Conservation (phyloP, 768 basidiomycete species). For the Termitomyces sp. region DNA sequence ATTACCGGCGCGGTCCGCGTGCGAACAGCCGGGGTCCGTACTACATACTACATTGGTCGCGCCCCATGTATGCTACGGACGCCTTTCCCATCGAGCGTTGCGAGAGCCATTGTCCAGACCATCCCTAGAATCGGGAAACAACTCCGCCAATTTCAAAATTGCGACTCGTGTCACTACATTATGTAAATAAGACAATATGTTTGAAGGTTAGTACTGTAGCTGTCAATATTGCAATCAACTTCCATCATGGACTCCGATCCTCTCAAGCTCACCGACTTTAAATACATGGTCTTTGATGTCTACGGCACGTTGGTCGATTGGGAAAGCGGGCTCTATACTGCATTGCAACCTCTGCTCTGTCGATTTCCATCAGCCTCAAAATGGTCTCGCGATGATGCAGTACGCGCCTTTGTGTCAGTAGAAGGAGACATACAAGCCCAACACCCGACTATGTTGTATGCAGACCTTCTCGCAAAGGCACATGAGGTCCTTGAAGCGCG, state of each 20-base stretch:
- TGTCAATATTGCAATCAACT: too few relatives aligned
- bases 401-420: slow-evolving; percentile 43
- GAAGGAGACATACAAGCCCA: slow-evolving; percentile 55
- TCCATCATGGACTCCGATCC: neutral
- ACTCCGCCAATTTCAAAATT: neutral
- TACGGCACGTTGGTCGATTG: slow-evolving; percentile 79
- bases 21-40: too few relatives aligned
- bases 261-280: slow-evolving; percentile 36
- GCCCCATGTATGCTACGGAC: too few relatives aligned
- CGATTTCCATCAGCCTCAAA: slow-evolving; percentile 30
- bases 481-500: slow-evolving; percentile 31
- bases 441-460: slow-evolving; percentile 54
- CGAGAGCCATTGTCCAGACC: too few relatives aligned
- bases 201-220: too few relatives aligned
- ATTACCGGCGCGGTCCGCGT: too few relatives aligned
- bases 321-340: slow-evolving; percentile 61
- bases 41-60: too few relatives aligned
- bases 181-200: neutral
- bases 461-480: slow-evolving; percentile 50
- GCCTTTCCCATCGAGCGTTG: too few relatives aligned
- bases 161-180: neutral
- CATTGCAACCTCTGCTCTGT: slow-evolving; percentile 45
- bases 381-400: slow-evolving; percentile 47
- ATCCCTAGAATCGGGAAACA: neutral
- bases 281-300: slow-evolving; percentile 66